Evolutionary conservation across 495 filamentous ascomycete species (phyloP).

Genomic region (Penicillium coffeae): DNA sequence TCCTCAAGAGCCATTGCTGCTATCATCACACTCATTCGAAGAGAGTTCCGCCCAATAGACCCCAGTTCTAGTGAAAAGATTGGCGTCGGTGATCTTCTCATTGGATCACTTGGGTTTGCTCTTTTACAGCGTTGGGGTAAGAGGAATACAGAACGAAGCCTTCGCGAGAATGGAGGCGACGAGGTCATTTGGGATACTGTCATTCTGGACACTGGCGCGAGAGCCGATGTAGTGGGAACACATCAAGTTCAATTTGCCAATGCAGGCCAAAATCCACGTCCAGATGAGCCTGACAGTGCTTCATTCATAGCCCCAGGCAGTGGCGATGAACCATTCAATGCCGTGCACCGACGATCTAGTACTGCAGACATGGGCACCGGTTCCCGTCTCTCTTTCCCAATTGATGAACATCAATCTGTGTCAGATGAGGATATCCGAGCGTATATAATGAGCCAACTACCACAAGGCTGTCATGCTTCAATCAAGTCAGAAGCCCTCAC

Average conservation of each 20-base stretch:
- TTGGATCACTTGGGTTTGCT: conserved; percentile 67
- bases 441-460: conserved; percentile 46
- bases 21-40: conserved; percentile 68
- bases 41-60: conserved; percentile 65
- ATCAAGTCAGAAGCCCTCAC: conserved; percentile 62
- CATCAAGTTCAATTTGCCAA: conserved; percentile 27
- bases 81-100: conserved; percentile 60
- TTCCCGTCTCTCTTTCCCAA: conserved; percentile 26
- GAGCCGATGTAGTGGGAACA: conserved; percentile 55
- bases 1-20: conserved; percentile 76
- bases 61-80: conserved; percentile 54
- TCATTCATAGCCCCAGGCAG: conserved; percentile 39
- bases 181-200: conserved; percentile 80
- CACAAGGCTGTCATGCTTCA: conserved; percentile 49
- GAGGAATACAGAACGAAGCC: conserved; percentile 54
- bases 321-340: conserved; percentile 42
- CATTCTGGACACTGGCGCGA: conserved; percentile 58
- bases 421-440: conserved; percentile 43
- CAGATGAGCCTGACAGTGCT: conserved; percentile 19
- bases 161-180: conserved; percentile 48
- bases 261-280: conserved; percentile 10
- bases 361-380: conserved; percentile 14
- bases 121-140: conserved; percentile 67
- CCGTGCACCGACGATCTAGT: conserved; percentile 41
- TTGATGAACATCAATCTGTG: conserved; percentile 31